Evolutionary conservation across 345 rosid genomes (phyloP), one percentile per base, ranked within the genome.

Genomic region (Dovyalis caffra): DNA sequence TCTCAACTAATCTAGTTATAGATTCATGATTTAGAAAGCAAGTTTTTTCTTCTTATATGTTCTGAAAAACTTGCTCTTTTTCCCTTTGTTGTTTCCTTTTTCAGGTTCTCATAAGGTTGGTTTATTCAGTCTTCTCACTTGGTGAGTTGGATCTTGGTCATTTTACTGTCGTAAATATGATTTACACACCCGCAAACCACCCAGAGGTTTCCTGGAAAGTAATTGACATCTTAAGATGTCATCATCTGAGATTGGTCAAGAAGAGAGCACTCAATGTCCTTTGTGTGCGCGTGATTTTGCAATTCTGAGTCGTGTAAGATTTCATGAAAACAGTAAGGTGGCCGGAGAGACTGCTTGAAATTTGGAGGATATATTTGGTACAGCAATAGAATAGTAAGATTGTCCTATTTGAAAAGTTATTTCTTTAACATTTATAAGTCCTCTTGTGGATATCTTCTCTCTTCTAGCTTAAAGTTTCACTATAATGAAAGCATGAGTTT

Each of bases 371-470:
- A 70, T 47, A 66, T 64, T 45, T 66, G 61, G 45, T 31, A 26
- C 6, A 69, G 47, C 60, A 71, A 58, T 61, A 65, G 45, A 74
- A 78, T 23, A 64, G 33, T 47, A 63, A 68, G 21, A 29, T 68
- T 84, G 79, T 77, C 75, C 67, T 62, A 66, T 67, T 28, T 67
- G 65, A 67, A 16, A 33, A 28, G 56, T 38, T 57, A 40, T 37
- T 49, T 72, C 61, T 11, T 6, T 33, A 38, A 47, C 38, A 37
- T 43, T 18, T 32, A 3, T 26, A 64, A 26, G 12, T 23, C 32
- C 4, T 29, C n/a, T 10, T 2, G 16, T 25, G 45, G 23, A 6
- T 57, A 29, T 71, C 47, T 70, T 57, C 38, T 34, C 16, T 40
- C 60, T n/a, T 68, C 35, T 15, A 28, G 38, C 25, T 65, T 71